Conservation (phyloP, 768 basidiomycete species). For the Saitozyma podzolica region DNA sequence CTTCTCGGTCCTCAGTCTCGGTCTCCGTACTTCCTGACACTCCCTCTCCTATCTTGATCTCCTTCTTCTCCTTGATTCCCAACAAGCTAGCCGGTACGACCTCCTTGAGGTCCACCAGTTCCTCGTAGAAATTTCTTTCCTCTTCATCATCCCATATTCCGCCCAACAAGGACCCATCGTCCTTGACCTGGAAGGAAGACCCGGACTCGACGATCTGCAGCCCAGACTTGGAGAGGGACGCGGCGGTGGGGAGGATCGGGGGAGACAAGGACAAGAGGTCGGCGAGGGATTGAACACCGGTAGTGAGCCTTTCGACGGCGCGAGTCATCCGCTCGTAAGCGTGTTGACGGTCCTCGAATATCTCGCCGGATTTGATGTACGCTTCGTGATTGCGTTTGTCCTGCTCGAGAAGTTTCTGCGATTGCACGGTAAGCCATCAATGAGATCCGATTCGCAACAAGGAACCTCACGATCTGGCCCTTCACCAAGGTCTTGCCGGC, state of each 20-base stretch:
- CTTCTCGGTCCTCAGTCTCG: not conserved
- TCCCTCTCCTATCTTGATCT: not conserved
- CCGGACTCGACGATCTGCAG: slow-evolving; percentile 52
- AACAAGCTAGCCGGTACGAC: slow-evolving; percentile 86
- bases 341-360: slow-evolving; percentile 98
- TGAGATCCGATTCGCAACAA: not conserved
- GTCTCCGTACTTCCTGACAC: not conserved
- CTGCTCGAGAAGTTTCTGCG: slow-evolving; percentile 89
- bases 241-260: slow-evolving; percentile 76
- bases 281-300: slow-evolving; percentile 86
- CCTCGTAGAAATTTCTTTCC: slow-evolving; percentile 89
- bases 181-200: slow-evolving; percentile 53
- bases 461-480: slow-evolving; percentile 71
- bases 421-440: not conserved
- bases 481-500: slow-evolving; percentile 88
- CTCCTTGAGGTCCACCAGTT: slow-evolving; percentile 84
- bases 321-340: slow-evolving; percentile 99
- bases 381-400: slow-evolving; percentile 97
- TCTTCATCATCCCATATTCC: slow-evolving; percentile 99
- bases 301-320: slow-evolving; percentile 84
- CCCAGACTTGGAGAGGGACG: slow-evolving; percentile 55
- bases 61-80: slow-evolving; percentile 61
- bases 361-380: slow-evolving; percentile 97
- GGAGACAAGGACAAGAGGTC: slow-evolving; percentile 82
- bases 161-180: slow-evolving; percentile 63